Evolutionary conservation across 2,329 filamentous ascomycete genomes (phyloP).

Genomic region (Fusarium guadeloupense): DNA sequence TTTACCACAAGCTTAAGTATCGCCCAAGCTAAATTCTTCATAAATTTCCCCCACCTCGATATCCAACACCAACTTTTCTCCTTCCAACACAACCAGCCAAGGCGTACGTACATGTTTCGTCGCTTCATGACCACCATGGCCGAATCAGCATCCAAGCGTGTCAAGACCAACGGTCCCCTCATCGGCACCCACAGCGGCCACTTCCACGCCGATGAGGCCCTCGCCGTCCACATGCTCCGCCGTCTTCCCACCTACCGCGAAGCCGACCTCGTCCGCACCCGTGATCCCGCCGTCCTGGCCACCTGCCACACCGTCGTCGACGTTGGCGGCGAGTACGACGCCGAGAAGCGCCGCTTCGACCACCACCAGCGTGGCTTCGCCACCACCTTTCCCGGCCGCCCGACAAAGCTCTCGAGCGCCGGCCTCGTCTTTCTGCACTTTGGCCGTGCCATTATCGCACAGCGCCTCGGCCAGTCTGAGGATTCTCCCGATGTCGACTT

Average conservation of each 20-base stretch:
- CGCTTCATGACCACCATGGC: constrained; percentile 53
- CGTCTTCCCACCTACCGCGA: constrained; percentile 81
- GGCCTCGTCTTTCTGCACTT: constrained; percentile 97
- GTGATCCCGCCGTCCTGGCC: constrained; percentile 80
- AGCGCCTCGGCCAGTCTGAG: constrained; percentile 59
- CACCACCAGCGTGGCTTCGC: constrained; percentile 95
- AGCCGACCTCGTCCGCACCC: constrained; percentile 82
- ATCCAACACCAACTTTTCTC: no score
- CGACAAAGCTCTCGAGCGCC: constrained; percentile 91
- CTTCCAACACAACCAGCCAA: constrained; percentile 1
- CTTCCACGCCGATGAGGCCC: constrained; percentile 98
- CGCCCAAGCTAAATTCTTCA: no score
- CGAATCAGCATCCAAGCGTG: constrained; percentile 78
- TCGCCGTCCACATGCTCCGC: constrained; percentile 95
- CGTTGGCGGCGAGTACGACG: constrained; percentile 94
- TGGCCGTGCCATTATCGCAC: constrained; percentile 82
- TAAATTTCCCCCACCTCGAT: no score
- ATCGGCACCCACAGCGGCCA: constrained; percentile 98
- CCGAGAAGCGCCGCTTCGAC: constrained; percentile 81
- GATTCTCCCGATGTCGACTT: constrained; percentile 74
- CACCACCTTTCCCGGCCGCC: constrained; percentile 82
- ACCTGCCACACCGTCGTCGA: constrained; percentile 96
- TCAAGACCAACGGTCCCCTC: constrained; percentile 75
- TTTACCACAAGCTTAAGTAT: no score
- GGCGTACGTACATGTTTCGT: constrained; percentile 47